Evolutionary conservation across 2,329 filamentous ascomycete species (phyloP).

Genomic region (Xylariaceae sp.): DNA sequence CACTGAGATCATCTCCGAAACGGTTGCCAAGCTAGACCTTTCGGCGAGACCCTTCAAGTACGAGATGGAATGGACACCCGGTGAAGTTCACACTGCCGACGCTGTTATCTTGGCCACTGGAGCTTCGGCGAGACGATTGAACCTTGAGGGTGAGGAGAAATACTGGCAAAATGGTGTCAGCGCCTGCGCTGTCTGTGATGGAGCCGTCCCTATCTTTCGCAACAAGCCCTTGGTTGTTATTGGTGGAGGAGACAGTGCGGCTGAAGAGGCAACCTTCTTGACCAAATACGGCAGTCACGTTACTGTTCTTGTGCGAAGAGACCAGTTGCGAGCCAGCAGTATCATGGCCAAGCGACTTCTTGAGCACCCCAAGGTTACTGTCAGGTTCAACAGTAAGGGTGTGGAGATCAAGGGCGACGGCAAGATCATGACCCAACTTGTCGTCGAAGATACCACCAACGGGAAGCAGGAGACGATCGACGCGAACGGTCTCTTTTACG

Average conservation of each 20-base stretch:
- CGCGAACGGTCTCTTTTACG: slow-evolving; percentile 94
- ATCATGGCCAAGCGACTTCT: slow-evolving; percentile 87
- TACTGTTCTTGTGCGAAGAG: slow-evolving; percentile 85
- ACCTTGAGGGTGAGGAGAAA: slow-evolving; percentile 82
- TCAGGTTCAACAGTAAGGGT: slow-evolving; percentile 78
- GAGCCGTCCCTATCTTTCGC: slow-evolving; percentile 93
- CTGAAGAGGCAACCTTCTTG: slow-evolving; percentile 94
- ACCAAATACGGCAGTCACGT: slow-evolving; percentile 97
- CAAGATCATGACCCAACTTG: slow-evolving; percentile 84
- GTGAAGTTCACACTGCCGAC: slow-evolving; percentile 82
- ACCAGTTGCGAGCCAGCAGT: slow-evolving; percentile 80
- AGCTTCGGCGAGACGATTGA: slow-evolving; percentile 80
- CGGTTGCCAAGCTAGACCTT: slow-evolving; percentile 83
- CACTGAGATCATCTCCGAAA: slow-evolving; percentile 90
- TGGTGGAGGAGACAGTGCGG: slow-evolving; percentile 92
- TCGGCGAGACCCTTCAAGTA: slow-evolving; percentile 83
- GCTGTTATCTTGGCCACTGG: slow-evolving; percentile 92
- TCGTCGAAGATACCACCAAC: slow-evolving; percentile 73
- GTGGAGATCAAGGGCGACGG: slow-evolving; percentile 81
- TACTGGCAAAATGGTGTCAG: slow-evolving; percentile 98
- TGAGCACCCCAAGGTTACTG: slow-evolving; percentile 82
- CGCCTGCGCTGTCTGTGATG: slow-evolving; percentile 95
- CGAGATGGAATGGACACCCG: slow-evolving; percentile 85
- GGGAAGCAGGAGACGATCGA: slow-evolving; percentile 78
- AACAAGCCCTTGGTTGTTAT: slow-evolving; percentile 95